A percentile compares a stretch with the other conserved stretches of the same genome.
Conservation (phyloP, 495 filamentous ascomycete genomes). For the Penicillium canescens region DNA sequence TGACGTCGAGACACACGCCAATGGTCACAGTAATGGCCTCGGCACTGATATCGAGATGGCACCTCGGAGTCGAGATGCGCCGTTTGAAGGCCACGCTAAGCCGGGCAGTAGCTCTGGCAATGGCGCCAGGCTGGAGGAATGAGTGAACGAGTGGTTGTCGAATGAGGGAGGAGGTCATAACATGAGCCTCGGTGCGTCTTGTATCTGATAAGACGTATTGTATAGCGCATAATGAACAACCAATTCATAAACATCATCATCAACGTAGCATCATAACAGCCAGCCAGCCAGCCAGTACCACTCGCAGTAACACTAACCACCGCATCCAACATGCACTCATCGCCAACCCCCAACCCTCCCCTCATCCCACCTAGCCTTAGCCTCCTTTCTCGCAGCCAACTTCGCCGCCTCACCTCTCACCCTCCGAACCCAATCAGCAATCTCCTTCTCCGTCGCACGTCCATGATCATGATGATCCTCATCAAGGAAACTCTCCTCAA, state of each 20-base stretch:
- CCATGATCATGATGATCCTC: constrained; percentile 51
- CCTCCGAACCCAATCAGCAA: constrained; percentile 76
- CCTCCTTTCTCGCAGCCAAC: constrained; percentile 73
- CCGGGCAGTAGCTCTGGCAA: neutral
- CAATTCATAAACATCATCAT: neutral
- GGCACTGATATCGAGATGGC: constrained; percentile 10
- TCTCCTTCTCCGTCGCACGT: constrained; percentile 72
- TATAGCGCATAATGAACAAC: constrained; percentile 1
- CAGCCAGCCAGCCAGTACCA: neutral
- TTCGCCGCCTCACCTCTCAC: constrained; percentile 74
- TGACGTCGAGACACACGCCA: neutral
- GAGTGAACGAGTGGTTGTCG: neutral
- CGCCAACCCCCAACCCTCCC: constrained; percentile 91
- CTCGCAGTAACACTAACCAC: too few relatives aligned
- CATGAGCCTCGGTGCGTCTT: too few relatives aligned
- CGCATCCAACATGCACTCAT: constrained; percentile 37
- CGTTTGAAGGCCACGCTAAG: neutral
- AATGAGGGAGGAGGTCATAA: neutral
- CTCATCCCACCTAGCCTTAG: constrained; percentile 92
- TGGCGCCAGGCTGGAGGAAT: neutral
- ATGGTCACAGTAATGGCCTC: neutral
- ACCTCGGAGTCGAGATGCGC: neutral
- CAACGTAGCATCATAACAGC: constrained; percentile 1
- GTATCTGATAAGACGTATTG: neutral
- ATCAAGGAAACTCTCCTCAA: constrained; percentile 91